Base-by-base conservation (phyloP, 1,284 basidiomycete genomes). In the Vanrija pseudolonga region DNA sequence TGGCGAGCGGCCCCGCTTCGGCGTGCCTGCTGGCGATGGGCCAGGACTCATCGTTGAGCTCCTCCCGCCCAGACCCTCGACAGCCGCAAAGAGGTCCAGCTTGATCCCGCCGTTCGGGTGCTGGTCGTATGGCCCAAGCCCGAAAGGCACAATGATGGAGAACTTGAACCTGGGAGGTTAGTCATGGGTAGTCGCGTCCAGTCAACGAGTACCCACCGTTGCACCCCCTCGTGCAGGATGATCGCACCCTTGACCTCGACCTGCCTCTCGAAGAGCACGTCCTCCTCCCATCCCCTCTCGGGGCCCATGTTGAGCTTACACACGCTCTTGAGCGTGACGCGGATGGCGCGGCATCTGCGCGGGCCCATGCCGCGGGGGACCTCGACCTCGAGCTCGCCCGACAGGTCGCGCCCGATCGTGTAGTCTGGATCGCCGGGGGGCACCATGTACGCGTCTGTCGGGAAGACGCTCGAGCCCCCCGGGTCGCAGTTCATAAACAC, bases 131-230 rank as follows among this genome's bases (percentile, higher is more conserved):
- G 56, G 28, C 5, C 63, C 61, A 12, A 62, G 38, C 5, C 57
- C 59, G 6, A 48, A 47, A 1, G 67, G 65, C 2, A 69, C 49
- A 39, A 62, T 50, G n/a, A 69, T 36, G 6, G 61, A 63, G 50
- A 67, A 69, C 17, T 64, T 61, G 50, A 67, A 67, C 18, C 62
- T 65, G 51, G 6, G 7, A 2, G 26, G 43, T 51, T 23, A 51
- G 50, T 32, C 17, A 1, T n/a, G 39, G 12, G 17, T 12, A 8
- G 8, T 26, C 22, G 42, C 6, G 24, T 28, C 43, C 7, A 11
- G 24, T 4, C 24, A 24, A 5, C 5, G 24, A 26, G 26, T 11
- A 56, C 58, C 32, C 26, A 66, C 64, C 62, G 28, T 49, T 62
- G 60, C 11, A 60, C 17, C 6, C 64, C 64, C 40, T 61, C 60